Conservation (phyloP, 768 basidiomycete genomes). For the Termitomyces sp. region DNA sequence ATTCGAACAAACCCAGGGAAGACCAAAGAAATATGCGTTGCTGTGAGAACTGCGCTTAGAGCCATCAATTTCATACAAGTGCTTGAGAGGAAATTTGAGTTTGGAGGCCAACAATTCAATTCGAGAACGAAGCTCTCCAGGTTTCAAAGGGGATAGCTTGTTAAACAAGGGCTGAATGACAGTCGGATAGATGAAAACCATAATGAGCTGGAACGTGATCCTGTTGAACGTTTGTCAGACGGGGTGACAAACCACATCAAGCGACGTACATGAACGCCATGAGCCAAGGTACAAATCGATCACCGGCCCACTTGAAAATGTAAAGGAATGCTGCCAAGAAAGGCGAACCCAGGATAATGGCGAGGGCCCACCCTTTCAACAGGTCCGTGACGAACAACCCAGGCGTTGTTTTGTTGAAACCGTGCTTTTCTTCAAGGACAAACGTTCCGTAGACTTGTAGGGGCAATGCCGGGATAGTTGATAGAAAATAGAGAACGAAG, state of each 20-base stretch:
- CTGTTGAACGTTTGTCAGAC: constrained; percentile 30
- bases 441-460: constrained; percentile 85
- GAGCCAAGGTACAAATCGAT: constrained; percentile 87
- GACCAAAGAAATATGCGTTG: constrained; percentile 98
- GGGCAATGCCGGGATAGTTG: constrained; percentile 68
- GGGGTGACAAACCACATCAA: background rate
- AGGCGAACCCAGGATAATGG: constrained; percentile 71
- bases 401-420: constrained; percentile 93
- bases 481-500: constrained; percentile 58
- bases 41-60: constrained; percentile 93
- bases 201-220: constrained; percentile 74
- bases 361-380: constrained; percentile 73
- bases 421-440: constrained; percentile 90
- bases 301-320: constrained; percentile 91
- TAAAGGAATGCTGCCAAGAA: constrained; percentile 84
- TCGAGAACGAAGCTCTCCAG: constrained; percentile 70
- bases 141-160: constrained; percentile 83
- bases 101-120: constrained; percentile 75
- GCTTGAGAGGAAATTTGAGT: constrained; percentile 90
- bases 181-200: constrained; percentile 80
- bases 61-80: constrained; percentile 96
- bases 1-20: constrained; percentile 70
- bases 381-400: constrained; percentile 72
- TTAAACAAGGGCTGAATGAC: constrained; percentile 97
- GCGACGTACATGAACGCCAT: constrained; percentile 83